These are phyloP conservation scores for Xylaria curta DNA, from an alignment of 495 filamentous ascomycete species.

Conservation along the genomic window DNA sequence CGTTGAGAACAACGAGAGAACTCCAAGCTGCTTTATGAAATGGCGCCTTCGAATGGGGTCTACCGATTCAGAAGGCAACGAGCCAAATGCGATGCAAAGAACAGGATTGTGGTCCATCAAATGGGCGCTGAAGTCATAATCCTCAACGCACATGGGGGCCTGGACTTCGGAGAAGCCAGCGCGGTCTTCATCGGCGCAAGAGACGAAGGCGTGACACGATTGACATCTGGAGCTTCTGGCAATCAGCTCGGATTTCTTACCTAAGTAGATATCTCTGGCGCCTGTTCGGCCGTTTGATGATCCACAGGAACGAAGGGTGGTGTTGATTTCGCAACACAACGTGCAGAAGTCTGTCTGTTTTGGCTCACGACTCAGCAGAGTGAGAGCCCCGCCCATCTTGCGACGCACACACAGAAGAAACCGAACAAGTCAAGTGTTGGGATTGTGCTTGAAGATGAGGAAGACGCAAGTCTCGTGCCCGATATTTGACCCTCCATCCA, in stretches of 20 bases:
- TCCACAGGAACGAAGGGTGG: neutral
- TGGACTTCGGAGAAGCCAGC: neutral
- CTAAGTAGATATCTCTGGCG: neutral
- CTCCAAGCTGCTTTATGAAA: neutral
- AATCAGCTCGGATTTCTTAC: constrained; percentile 12
- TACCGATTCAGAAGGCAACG: neutral
- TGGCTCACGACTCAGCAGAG: neutral
- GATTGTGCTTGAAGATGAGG: too few relatives aligned
- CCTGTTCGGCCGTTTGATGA: neutral
- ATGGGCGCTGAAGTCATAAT: constrained; percentile 7
- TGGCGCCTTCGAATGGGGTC: neutral
- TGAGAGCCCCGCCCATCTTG: neutral
- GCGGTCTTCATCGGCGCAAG: neutral
- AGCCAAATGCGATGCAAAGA: neutral
- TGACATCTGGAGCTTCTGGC: neutral
- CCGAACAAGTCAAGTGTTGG: too few relatives aligned
- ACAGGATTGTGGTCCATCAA: neutral
- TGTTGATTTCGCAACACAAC: neutral
- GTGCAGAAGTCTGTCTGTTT: neutral
- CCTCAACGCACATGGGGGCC: neutral
- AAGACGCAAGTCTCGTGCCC: too few relatives aligned
- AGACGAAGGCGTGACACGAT: neutral
- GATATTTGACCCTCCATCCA: too few relatives aligned
- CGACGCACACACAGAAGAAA: too few relatives aligned
- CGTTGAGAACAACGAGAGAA: neutral